These are phyloP conservation scores for Moesziomyces parantarcticus DNA, from an alignment of 1,284 basidiomycete genomes.

Conservation along the genomic window DNA sequence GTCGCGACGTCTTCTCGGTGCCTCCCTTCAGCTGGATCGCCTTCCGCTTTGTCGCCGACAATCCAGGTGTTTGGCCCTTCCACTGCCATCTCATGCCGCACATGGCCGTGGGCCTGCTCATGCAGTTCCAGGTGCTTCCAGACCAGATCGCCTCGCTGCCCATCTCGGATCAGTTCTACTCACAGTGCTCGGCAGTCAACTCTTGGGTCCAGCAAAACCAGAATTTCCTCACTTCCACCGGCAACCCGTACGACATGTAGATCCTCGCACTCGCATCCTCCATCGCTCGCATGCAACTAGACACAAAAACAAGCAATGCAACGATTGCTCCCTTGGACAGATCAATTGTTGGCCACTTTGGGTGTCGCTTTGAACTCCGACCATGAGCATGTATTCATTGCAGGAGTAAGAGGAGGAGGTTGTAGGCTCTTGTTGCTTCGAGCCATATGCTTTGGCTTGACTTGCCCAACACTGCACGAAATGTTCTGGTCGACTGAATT, in stretches of 20 bases:
- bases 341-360: no score
- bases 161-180: conserved; percentile 15
- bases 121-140: conserved; percentile 48
- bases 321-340: no score
- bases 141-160: conserved; percentile 22
- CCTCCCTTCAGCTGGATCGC: conserved; percentile 53
- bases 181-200: conserved; percentile 32
- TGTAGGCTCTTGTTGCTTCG: no score
- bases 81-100: conserved; percentile 55
- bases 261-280: background rate
- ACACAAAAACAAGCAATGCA: no score
- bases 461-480: no score
- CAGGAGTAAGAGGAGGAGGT: no score
- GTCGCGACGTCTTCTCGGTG: conserved; percentile 55
- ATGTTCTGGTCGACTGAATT: background rate
- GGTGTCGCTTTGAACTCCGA: no score
- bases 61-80: conserved; percentile 58
- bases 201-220: conserved; percentile 33
- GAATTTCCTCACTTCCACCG: conserved; percentile 21
- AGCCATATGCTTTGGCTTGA: no score
- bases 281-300: no score
- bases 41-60: conserved; percentile 55
- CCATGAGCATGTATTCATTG: no score
- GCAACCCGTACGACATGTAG: conserved; percentile 27
- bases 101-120: conserved; percentile 49